A percentile compares a stretch with the other conserved stretches of the same genome.
These are phyloP conservation scores for Cercospora sojina DNA, from an alignment of 2,329 filamentous ascomycete genomes.

Conservation along the genomic window DNA sequence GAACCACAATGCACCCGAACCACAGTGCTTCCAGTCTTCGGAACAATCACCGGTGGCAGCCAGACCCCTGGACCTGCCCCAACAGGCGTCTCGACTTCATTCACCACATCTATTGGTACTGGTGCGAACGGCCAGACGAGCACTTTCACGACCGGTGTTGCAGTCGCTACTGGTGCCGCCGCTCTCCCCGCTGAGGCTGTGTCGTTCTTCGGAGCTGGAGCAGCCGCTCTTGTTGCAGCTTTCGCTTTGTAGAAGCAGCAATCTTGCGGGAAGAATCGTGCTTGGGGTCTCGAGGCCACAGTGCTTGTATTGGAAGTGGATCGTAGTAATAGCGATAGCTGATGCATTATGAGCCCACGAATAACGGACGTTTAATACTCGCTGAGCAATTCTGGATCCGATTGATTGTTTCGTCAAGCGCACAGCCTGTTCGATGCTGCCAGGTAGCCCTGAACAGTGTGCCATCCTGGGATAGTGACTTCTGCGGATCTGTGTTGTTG, in stretches of 20 bases:
- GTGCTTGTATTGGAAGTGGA: neutral
- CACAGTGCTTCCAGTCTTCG: slow-evolving; percentile 1
- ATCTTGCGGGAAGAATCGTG: neutral
- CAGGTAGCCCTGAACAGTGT: neutral
- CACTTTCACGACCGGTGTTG: neutral
- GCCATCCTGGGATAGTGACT: neutral
- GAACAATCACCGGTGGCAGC: neutral
- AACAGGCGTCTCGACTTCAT: slow-evolving; percentile 3
- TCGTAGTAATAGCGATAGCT: neutral
- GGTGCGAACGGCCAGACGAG: neutral
- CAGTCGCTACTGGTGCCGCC: neutral
- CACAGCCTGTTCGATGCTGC: neutral
- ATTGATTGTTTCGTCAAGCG: neutral
- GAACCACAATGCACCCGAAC: slow-evolving; percentile 7
- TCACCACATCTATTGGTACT: neutral
- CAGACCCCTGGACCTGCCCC: neutral
- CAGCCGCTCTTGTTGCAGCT: slow-evolving; percentile 10
- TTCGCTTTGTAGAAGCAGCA: neutral
- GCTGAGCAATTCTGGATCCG: neutral
- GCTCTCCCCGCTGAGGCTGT: slow-evolving; percentile 7
- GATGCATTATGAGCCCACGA: neutral
- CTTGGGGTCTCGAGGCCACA: neutral
- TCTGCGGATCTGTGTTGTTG: neutral
- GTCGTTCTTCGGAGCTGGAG: slow-evolving; percentile 4
- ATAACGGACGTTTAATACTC: neutral